A percentile compares a stretch with the other conserved stretches of the same genome.
Conservation (phyloP, 176 grass and related monocot genomes). For the Eleusine coracana region DNA sequence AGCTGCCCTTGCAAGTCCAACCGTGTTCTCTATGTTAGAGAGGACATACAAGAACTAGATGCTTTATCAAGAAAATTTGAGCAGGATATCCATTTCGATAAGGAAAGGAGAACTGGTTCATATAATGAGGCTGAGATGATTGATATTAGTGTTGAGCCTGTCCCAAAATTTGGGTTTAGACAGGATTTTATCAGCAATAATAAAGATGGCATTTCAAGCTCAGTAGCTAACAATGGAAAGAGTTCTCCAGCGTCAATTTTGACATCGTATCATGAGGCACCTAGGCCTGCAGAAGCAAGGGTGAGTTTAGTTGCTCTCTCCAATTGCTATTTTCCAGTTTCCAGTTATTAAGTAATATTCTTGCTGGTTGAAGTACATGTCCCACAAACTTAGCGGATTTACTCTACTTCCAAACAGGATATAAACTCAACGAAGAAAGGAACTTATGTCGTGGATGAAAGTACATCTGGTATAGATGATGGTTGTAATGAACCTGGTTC, state of each 20-base stretch:
- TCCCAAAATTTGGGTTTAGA: constrained; percentile 42
- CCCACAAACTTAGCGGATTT: constrained; percentile 18
- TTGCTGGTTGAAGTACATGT: constrained; percentile 32
- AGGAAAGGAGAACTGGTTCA: constrained; percentile 44
- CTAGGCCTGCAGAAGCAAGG: constrained; percentile 39
- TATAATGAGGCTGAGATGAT: constrained; percentile 28
- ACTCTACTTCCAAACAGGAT: constrained; percentile 25
- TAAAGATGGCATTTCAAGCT: constrained; percentile 39
- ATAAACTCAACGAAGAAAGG: constrained; percentile 23
- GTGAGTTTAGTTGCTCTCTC: constrained; percentile 30
- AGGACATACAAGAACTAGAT: constrained; percentile 69
- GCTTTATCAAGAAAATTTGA: constrained; percentile 72
- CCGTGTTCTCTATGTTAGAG: constrained; percentile 66
- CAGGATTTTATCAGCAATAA: not conserved
- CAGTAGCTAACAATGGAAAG: constrained; percentile 35
- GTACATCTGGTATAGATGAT: constrained; percentile 29
- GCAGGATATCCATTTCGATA: constrained; percentile 42
- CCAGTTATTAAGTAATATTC: constrained; percentile 6
- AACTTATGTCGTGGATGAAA: constrained; percentile 33
- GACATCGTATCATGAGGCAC: constrained; percentile 25
- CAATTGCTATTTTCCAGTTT: not conserved
- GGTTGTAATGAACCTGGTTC: constrained; percentile 42
- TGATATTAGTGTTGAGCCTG: constrained; percentile 23
- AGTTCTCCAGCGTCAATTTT: constrained; percentile 27
- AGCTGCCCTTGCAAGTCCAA: constrained; percentile 68